Evolutionary conservation across 225 moss, liverwort and hornwort species (phyloP).

Genomic region (Ulota crispa): DNA sequence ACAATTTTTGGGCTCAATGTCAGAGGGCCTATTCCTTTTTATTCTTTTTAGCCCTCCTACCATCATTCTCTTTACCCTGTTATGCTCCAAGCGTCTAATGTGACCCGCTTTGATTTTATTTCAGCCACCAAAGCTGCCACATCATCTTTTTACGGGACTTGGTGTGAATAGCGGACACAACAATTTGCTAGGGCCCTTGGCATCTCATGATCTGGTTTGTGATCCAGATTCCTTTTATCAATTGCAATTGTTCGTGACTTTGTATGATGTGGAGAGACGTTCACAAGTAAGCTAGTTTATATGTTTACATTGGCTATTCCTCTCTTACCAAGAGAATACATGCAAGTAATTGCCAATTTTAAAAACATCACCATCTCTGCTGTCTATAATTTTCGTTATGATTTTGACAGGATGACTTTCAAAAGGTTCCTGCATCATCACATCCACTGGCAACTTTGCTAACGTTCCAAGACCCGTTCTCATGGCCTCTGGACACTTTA

Average conservation of each 20-base stretch:
- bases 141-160: conserved; percentile 38
- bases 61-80: background rate
- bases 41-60: background rate
- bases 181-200: conserved; percentile 36
- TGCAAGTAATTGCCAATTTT: background rate
- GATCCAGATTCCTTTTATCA: background rate
- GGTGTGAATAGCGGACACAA: conserved; percentile 37
- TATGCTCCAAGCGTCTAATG: conserved; percentile 12
- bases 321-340: background rate
- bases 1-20: conserved; percentile 8
- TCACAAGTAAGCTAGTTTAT: background rate
- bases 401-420: conserved; percentile 38
- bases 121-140: conserved; percentile 45
- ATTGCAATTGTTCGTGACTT: conserved; percentile 1
- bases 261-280: background rate
- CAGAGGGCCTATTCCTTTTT: background rate
- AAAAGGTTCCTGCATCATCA: conserved; percentile 35
- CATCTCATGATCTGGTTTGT: conserved; percentile 34
- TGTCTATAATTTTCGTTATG: background rate
- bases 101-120: conserved; percentile 8
- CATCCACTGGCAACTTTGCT: conserved; percentile 30
- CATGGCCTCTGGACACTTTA: conserved; percentile 43
- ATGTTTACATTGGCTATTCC: background rate
- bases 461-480: conserved; percentile 37
- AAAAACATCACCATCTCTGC: background rate